phyloP scores from a whole-genome alignment of 208 protist species.

The Leishmania mexicana region DNA sequence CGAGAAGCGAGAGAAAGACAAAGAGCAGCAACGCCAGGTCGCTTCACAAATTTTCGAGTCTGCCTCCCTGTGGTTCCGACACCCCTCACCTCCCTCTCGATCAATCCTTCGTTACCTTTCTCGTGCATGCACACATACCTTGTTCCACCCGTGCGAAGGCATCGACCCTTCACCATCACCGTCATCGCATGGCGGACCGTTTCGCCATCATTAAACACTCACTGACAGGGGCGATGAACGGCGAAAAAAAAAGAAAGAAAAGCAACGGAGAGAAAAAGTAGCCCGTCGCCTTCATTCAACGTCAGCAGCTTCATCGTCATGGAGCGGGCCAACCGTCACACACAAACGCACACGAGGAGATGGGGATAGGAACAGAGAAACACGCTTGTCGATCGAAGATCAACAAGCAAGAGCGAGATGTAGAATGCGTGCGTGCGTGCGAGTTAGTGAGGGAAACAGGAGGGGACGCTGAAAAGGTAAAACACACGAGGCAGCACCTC shows the following conservation, averaged over 20 bases:
- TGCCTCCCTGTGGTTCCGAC: neutral
- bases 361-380: neutral
- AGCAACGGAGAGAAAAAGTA: no score
- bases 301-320: neutral
- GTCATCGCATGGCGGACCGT: neutral
- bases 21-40: neutral
- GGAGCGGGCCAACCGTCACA: neutral
- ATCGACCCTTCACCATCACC: neutral
- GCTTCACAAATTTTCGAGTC: neutral
- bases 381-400: neutral
- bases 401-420: neutral
- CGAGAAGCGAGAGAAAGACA: neutral
- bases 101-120: neutral
- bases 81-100: neutral
- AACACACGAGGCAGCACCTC: no score
- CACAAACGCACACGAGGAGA: neutral
- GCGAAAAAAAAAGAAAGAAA: neutral
- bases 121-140: neutral
- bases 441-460: neutral
- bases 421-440: neutral
- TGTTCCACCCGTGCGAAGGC: neutral
- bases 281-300: neutral
- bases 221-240: neutral
- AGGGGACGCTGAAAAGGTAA: neutral
- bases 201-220: neutral